phyloP scores from a whole-genome alignment of 1,284 basidiomycete species.

The Trametes versicolor region DNA sequence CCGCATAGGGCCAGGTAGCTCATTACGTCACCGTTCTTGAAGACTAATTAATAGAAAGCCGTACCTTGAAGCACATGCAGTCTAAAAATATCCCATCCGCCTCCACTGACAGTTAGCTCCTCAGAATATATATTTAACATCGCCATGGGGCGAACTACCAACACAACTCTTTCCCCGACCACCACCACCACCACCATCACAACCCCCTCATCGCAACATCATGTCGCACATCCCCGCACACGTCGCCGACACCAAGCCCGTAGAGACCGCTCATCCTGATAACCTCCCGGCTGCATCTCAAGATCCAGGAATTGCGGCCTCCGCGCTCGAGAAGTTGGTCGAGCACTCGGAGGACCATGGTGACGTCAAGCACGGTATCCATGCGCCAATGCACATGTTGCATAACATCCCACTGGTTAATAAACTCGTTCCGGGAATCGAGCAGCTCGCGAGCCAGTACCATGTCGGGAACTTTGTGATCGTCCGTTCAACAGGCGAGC shows the following conservation, averaged over 20 bases:
- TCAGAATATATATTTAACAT: too few relatives aligned
- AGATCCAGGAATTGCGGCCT: slow-evolving; percentile 34
- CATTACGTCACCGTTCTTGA: too few relatives aligned
- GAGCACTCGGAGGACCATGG: slow-evolving; percentile 50
- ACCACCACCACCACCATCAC: background rate
- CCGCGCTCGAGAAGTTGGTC: slow-evolving; percentile 53
- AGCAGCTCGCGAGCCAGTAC: slow-evolving; percentile 59
- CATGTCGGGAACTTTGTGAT: slow-evolving; percentile 77
- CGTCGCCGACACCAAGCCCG: slow-evolving; percentile 37
- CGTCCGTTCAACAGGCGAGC: slow-evolving; percentile 65
- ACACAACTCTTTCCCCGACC: too few relatives aligned
- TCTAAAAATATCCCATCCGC: too few relatives aligned
- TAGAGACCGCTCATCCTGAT: slow-evolving; percentile 41
- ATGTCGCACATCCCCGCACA: slow-evolving; percentile 29
- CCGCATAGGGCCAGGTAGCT: too few relatives aligned
- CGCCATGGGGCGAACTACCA: too few relatives aligned
- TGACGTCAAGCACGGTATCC: slow-evolving; percentile 55
- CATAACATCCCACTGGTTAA: slow-evolving; percentile 51
- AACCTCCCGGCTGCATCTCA: slow-evolving; percentile 39
- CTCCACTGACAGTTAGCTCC: too few relatives aligned
- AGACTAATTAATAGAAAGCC: too few relatives aligned
- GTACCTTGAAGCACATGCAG: too few relatives aligned
- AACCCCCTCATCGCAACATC: background rate
- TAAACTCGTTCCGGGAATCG: slow-evolving; percentile 61
- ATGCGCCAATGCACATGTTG: slow-evolving; percentile 47